These are phyloP conservation scores for Lasiosphaeriaceae sp. DNA, from an alignment of 495 filamentous ascomycete species.

Conservation along the genomic window DNA sequence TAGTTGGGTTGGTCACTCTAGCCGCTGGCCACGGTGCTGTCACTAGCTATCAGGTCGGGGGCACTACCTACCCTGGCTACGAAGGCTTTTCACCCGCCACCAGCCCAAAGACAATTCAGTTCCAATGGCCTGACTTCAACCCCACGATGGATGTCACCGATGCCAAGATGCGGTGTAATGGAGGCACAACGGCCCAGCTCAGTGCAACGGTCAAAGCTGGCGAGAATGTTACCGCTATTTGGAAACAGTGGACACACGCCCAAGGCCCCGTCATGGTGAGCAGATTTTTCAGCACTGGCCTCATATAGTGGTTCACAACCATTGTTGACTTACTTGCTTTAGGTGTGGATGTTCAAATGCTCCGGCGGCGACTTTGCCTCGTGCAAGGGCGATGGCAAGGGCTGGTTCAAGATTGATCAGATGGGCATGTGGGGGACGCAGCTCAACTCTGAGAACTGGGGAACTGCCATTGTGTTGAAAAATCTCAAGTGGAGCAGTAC, in stretches of 20 bases:
- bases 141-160: slow-evolving; percentile 39
- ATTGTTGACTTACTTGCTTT: too few species aligned
- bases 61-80: slow-evolving; percentile 45
- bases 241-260: slow-evolving; percentile 49
- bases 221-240: slow-evolving; percentile 44
- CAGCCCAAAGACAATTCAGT: slow-evolving; percentile 47
- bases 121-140: slow-evolving; percentile 51
- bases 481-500: slow-evolving; percentile 46
- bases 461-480: slow-evolving; percentile 42
- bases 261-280: slow-evolving; percentile 40
- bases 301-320: too few species aligned
- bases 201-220: slow-evolving; percentile 41
- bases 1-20: slow-evolving; percentile 20
- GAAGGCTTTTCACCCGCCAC: slow-evolving; percentile 40
- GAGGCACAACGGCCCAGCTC: slow-evolving; percentile 32
- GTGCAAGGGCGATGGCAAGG: slow-evolving; percentile 32
- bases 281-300: too few species aligned
- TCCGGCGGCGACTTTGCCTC: slow-evolving; percentile 27
- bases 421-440: slow-evolving; percentile 29
- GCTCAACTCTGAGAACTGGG: slow-evolving; percentile 49
- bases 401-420: slow-evolving; percentile 52
- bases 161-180: slow-evolving; percentile 45
- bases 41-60: slow-evolving; percentile 49
- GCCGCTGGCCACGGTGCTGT: slow-evolving; percentile 51
- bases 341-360: slow-evolving; percentile 43